Evolutionary conservation across 2,329 filamentous ascomycete genomes (phyloP).

Genomic region (Monosporascus sp.): DNA sequence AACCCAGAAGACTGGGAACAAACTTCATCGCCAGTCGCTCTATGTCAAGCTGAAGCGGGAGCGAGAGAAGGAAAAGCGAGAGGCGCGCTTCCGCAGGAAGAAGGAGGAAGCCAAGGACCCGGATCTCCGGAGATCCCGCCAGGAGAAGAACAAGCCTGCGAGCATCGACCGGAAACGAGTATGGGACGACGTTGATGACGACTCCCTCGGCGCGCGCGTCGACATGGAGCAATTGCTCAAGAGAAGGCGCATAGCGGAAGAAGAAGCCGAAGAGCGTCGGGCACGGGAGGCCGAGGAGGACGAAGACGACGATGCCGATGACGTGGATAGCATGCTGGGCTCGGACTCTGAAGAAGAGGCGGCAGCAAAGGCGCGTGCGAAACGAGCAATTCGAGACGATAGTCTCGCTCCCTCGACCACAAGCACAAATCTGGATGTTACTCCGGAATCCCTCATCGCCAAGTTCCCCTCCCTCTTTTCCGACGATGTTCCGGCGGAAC

Average conservation of each 20-base stretch:
- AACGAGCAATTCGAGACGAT: constrained; percentile 41
- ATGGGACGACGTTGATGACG: constrained; percentile 73
- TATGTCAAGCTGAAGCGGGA: constrained; percentile 76
- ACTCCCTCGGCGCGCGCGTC: constrained; percentile 50
- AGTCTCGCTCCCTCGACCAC: constrained; percentile 54
- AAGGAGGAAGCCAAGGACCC: constrained; percentile 84
- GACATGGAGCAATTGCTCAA: constrained; percentile 54
- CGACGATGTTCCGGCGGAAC: constrained; percentile 53
- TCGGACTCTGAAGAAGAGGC: constrained; percentile 39
- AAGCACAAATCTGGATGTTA: constrained; percentile 59
- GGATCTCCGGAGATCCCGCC: constrained; percentile 63
- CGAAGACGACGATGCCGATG: constrained; percentile 37
- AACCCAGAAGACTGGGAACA: constrained; percentile 55
- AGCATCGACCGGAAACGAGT: constrained; percentile 85
- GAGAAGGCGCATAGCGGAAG: constrained; percentile 47
- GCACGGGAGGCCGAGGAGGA: constrained; percentile 41
- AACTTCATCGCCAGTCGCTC: constrained; percentile 70
- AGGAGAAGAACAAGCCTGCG: constrained; percentile 71
- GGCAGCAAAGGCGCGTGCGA: constrained; percentile 39
- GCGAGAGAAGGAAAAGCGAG: constrained; percentile 67
- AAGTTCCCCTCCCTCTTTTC: constrained; percentile 61
- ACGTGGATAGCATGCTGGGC: constrained; percentile 77
- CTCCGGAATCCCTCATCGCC: constrained; percentile 52
- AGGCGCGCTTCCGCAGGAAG: constrained; percentile 71
- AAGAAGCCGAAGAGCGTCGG: constrained; percentile 41